These are phyloP conservation scores for Omphalotus guepiniiformis DNA, from an alignment of 768 basidiomycete species.

Conservation along the genomic window DNA sequence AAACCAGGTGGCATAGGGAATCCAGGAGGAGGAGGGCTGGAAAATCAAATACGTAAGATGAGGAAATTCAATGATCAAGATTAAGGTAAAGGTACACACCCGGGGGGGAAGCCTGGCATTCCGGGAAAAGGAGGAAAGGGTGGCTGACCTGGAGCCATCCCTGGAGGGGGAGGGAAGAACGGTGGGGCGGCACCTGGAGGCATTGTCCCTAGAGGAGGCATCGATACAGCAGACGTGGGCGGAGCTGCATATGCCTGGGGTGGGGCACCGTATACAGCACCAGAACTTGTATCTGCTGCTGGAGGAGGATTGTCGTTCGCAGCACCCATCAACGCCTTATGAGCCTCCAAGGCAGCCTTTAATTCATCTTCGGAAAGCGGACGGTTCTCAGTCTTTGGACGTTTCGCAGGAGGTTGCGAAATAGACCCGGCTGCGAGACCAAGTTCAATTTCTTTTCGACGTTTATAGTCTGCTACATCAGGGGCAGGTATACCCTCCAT, in stretches of 20 bases:
- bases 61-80: conserved; percentile 12
- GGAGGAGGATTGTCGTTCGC: conserved; percentile 30
- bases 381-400: conserved; percentile 76
- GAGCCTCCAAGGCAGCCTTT: conserved; percentile 78
- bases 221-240: conserved; percentile 31
- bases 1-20: conserved; percentile 35
- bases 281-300: conserved; percentile 36
- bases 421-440: conserved; percentile 81
- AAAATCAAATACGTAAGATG: conserved; percentile 11
- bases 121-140: conserved; percentile 41
- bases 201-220: conserved; percentile 25
- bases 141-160: conserved; percentile 32
- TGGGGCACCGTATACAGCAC: conserved; percentile 69
- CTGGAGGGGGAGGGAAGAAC: conserved; percentile 40
- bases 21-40: conserved; percentile 49
- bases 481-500: conserved; percentile 98
- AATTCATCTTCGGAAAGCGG: conserved; percentile 81
- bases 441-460: conserved; percentile 90
- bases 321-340: conserved; percentile 88
- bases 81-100: conserved; percentile 33
- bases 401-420: conserved; percentile 75
- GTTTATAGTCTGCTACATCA: conserved; percentile 93
- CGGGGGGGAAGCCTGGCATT: conserved; percentile 52
- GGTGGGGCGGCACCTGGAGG: conserved; percentile 26
- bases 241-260: conserved; percentile 66